A percentile compares a stretch with the other conserved stretches of the same genome.
These are phyloP conservation scores for Fomes fomentarius DNA, from an alignment of 1,284 basidiomycete species.

Conservation along the genomic window DNA sequence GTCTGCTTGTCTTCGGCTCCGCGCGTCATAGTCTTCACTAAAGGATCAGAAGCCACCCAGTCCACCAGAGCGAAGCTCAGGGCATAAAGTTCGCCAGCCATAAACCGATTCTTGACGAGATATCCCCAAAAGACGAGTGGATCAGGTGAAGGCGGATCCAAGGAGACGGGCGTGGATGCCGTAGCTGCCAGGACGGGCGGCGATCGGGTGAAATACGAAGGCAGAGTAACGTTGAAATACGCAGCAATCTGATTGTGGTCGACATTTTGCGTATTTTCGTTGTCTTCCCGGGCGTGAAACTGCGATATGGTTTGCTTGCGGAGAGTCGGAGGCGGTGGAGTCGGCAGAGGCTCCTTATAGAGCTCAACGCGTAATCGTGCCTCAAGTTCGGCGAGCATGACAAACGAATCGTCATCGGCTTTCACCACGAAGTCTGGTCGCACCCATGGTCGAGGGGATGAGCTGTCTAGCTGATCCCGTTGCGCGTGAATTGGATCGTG, in stretches of 20 bases:
- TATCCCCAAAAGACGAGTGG: constrained; percentile 94
- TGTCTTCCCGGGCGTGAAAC: constrained; percentile 1
- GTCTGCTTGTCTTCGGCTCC: constrained; percentile 97
- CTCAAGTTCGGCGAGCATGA: constrained; percentile 93
- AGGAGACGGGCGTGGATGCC: neutral
- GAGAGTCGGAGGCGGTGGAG: constrained; percentile 14
- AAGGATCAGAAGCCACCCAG: constrained; percentile 80
- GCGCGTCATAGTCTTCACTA: constrained; percentile 66
- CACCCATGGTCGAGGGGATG: constrained; percentile 61
- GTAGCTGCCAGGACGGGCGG: constrained; percentile 6
- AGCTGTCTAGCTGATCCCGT: constrained; percentile 47
- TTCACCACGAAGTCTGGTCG: constrained; percentile 90
- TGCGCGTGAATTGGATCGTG: constrained; percentile 68
- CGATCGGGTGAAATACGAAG: constrained; percentile 12
- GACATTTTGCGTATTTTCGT: constrained; percentile 2
- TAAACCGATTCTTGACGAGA: constrained; percentile 91
- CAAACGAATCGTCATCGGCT: constrained; percentile 92
- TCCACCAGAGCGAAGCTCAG: constrained; percentile 90
- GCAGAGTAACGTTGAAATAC: constrained; percentile 11
- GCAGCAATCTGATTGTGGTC: constrained; percentile 17
- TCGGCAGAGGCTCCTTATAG: constrained; percentile 38
- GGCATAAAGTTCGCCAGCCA: constrained; percentile 96
- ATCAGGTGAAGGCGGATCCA: constrained; percentile 44
- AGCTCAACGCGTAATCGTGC: constrained; percentile 80
- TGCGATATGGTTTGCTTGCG: constrained; percentile 8